Conservation (phyloP, 208 protist species). For the Endotrypanum monterogeii region DNA sequence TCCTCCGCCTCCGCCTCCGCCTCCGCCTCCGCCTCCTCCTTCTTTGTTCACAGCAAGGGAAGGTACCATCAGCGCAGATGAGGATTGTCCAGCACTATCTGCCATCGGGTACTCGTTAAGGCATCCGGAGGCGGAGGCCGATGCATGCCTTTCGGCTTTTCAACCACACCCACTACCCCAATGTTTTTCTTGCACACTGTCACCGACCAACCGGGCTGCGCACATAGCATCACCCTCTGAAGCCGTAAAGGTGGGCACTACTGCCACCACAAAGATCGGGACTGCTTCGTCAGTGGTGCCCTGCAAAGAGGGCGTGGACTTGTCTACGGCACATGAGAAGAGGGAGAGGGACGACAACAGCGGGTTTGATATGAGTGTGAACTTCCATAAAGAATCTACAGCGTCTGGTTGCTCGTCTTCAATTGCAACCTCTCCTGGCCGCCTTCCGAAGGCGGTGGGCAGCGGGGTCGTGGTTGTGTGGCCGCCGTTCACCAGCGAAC, state of each 20-base stretch:
- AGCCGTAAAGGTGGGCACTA: background rate
- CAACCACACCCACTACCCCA: background rate
- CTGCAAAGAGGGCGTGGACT: background rate
- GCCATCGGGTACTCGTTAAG: background rate
- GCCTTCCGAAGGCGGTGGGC: slow-evolving; percentile 9
- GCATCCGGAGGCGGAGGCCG: background rate
- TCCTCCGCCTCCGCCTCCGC: too few species aligned
- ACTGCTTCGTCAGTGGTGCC: background rate
- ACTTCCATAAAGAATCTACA: background rate
- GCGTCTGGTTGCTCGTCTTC: background rate
- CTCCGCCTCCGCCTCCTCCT: background rate
- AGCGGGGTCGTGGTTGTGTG: slow-evolving; percentile 24
- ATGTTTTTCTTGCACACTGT: background rate
- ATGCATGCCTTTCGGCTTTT: background rate
- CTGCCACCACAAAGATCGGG: background rate
- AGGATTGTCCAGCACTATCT: background rate
- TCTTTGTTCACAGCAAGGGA: background rate
- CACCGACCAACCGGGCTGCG: background rate
- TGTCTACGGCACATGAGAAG: background rate
- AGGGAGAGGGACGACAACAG: slow-evolving; percentile 1
- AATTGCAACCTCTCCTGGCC: background rate
- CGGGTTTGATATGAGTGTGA: background rate
- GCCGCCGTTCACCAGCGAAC: background rate
- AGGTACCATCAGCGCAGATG: background rate
- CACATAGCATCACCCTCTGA: background rate